These are phyloP conservation scores for Carallia brachiata DNA, from an alignment of 345 rosid genomes.

Conservation along the genomic window DNA sequence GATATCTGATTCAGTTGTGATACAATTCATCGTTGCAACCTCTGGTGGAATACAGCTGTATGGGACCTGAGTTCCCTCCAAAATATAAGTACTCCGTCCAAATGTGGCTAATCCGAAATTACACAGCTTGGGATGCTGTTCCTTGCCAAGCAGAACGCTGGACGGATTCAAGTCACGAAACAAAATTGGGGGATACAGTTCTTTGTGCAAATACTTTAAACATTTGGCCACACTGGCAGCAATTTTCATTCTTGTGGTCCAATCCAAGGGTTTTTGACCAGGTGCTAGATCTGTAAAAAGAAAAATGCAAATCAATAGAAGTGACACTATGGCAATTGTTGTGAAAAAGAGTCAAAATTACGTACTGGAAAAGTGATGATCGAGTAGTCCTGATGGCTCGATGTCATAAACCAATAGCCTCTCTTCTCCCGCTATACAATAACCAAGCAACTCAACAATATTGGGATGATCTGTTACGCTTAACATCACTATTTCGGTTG, in stretches of 20 bases:
- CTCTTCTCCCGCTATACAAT: constrained; percentile 40
- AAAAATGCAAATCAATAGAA: background rate
- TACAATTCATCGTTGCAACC: constrained; percentile 41
- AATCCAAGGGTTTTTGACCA: constrained; percentile 34
- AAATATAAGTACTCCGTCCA: constrained; percentile 45
- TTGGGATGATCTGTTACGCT: constrained; percentile 39
- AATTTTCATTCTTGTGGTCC: constrained; percentile 45
- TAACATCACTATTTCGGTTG: constrained; percentile 34
- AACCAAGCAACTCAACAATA: constrained; percentile 42
- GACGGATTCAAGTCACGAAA: constrained; percentile 46
- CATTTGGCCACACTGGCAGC: constrained; percentile 49
- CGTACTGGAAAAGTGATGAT: constrained; percentile 32
- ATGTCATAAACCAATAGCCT: constrained; percentile 44
- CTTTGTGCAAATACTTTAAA: constrained; percentile 40
- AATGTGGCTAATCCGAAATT: constrained; percentile 48
- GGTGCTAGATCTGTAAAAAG: constrained; percentile 28
- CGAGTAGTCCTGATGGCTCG: constrained; percentile 46
- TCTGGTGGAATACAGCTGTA: constrained; percentile 45
- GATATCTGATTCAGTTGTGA: constrained; percentile 41
- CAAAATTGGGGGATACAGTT: constrained; percentile 38
- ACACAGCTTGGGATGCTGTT: constrained; percentile 38
- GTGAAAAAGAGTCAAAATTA: background rate
- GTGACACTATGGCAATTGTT: background rate
- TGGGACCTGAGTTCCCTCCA: constrained; percentile 38
- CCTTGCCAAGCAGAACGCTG: constrained; percentile 38